Conservation (phyloP, 805 yeast genomes). For the Wickerhamomyces bisporus region DNA sequence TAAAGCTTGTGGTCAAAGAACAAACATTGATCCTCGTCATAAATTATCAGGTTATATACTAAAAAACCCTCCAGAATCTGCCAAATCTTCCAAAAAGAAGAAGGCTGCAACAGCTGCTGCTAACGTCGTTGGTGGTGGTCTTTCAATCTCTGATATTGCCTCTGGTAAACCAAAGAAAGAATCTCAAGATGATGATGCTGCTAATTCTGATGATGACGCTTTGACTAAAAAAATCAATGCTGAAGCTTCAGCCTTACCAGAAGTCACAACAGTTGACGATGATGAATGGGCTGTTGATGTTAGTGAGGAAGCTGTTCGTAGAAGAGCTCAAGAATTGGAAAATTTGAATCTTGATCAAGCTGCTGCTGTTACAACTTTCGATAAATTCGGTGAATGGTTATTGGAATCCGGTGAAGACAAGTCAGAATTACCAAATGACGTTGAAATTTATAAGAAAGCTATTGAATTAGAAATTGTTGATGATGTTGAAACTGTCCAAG, state of each 20-base stretch:
- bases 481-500: slow-evolving; percentile 78
- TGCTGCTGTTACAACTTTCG: slow-evolving; percentile 47
- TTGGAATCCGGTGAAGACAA: slow-evolving; percentile 47
- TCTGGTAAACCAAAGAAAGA: slow-evolving; percentile 35
- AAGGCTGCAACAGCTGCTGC: slow-evolving; percentile 84
- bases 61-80: slow-evolving; percentile 78
- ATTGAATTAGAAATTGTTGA: slow-evolving; percentile 67
- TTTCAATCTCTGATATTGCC: slow-evolving; percentile 74
- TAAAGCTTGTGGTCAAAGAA: slow-evolving; percentile 95
- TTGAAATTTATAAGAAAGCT: slow-evolving; percentile 89
- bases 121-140: slow-evolving; percentile 83
- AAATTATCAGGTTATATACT: slow-evolving; percentile 81
- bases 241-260: slow-evolving; percentile 68
- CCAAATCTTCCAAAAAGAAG: slow-evolving; percentile 49
- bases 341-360: slow-evolving; percentile 41
- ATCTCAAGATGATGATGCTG: slow-evolving; percentile 33
- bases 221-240: slow-evolving; percentile 76
- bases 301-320: slow-evolving; percentile 92
- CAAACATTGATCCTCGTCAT: slow-evolving; percentile 78
- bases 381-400: slow-evolving; percentile 89
- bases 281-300: slow-evolving; percentile 98
- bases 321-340: slow-evolving; percentile 85
- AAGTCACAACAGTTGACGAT: slow-evolving; percentile 64
- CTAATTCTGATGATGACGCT: slow-evolving; percentile 63
- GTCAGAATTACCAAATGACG: slow-evolving; percentile 67